phyloP scores from a whole-genome alignment of 768 basidiomycete genomes.

The Kwoniella pini region DNA sequence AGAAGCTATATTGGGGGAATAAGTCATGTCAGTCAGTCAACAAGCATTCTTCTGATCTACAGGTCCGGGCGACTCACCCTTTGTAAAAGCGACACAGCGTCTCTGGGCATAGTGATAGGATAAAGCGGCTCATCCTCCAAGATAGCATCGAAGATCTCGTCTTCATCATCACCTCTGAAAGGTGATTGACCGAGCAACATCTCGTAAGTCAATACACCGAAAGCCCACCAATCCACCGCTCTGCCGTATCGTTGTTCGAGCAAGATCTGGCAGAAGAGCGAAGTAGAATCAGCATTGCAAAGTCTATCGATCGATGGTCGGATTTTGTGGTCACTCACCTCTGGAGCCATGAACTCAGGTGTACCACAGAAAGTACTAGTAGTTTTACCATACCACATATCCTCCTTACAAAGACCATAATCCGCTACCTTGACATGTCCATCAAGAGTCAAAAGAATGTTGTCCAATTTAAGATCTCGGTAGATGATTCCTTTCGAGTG shows the following conservation, averaged over 20 bases:
- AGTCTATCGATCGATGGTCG: too few species aligned
- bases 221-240: slow-evolving; percentile 99
- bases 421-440: slow-evolving; percentile 99
- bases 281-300: slow-evolving; percentile 9
- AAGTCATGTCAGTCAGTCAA: neutral
- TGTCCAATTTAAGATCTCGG: slow-evolving; percentile 91
- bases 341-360: slow-evolving; percentile 99
- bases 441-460: slow-evolving; percentile 92
- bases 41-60: neutral
- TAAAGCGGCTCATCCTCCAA: slow-evolving; percentile 97
- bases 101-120: slow-evolving; percentile 98
- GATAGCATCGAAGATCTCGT: slow-evolving; percentile 99
- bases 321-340: slow-evolving; percentile 63
- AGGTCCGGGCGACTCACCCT: slow-evolving; percentile 62
- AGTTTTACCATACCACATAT: slow-evolving; percentile 95
- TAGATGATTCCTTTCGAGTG: slow-evolving; percentile 99
- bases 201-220: slow-evolving; percentile 97
- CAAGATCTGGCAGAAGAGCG: slow-evolving; percentile 67
- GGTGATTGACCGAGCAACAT: slow-evolving; percentile 99
- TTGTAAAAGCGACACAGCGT: slow-evolving; percentile 91
- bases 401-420: slow-evolving; percentile 98
- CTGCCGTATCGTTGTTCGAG: slow-evolving; percentile 99
- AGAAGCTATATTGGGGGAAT: slow-evolving; percentile 64
- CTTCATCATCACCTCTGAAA: slow-evolving; percentile 98
- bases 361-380: slow-evolving; percentile 99